Conservation (phyloP, 768 basidiomycete genomes). For the Lepiota venenata region DNA sequence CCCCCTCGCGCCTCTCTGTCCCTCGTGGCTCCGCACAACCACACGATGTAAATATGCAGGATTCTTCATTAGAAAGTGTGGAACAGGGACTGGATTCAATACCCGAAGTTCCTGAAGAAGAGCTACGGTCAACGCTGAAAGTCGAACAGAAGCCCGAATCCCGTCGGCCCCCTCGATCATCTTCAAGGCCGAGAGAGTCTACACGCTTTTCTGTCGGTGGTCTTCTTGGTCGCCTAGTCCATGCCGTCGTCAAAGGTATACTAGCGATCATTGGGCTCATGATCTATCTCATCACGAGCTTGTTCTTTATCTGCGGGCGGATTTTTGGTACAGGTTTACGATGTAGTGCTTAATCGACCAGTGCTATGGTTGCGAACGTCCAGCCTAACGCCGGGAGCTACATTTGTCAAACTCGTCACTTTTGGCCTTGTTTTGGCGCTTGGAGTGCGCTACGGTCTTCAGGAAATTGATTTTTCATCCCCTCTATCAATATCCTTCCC, state of each 20-base stretch:
- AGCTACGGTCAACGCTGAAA: constrained; percentile 20
- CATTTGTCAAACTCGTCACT: constrained; percentile 37
- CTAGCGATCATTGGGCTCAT: constrained; percentile 20
- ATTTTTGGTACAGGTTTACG: constrained; percentile 46
- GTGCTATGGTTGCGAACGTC: constrained; percentile 31
- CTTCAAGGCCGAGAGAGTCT: constrained; percentile 17
- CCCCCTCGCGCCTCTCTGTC: constrained; percentile 36
- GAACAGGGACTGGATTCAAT: constrained; percentile 61
- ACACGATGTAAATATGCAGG: constrained; percentile 23
- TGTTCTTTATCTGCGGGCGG: constrained; percentile 42
- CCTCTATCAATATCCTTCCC: constrained; percentile 27
- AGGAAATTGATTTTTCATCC: constrained; percentile 31
- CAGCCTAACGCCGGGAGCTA: constrained; percentile 23
- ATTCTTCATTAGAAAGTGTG: constrained; percentile 38
- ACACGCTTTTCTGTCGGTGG: constrained; percentile 37
- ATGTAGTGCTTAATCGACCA: constrained; percentile 49
- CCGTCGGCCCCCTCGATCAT: constrained; percentile 26
- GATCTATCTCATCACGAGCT: constrained; percentile 29
- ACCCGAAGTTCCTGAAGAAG: constrained; percentile 60
- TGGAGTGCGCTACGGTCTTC: constrained; percentile 42
- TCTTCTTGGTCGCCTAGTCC: constrained; percentile 37
- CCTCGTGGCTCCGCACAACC: constrained; percentile 43
- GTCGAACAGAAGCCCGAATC: constrained; percentile 21
- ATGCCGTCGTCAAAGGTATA: constrained; percentile 23
- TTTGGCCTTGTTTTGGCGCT: constrained; percentile 38